Conservation (phyloP, 495 filamentous ascomycete genomes). For the Darksidea phi region DNA sequence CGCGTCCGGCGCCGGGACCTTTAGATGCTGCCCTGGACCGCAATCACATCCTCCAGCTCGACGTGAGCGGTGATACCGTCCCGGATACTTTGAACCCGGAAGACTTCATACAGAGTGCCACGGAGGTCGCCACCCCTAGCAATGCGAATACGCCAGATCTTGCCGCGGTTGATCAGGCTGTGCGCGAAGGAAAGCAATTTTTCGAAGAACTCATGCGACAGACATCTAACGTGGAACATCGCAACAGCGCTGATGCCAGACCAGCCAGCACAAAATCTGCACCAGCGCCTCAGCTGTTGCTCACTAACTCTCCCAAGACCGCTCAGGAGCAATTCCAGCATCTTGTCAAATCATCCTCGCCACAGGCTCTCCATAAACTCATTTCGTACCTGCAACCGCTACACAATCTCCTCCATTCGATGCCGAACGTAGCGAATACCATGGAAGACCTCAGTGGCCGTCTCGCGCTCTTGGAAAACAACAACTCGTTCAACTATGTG, state of each 20-base stretch:
- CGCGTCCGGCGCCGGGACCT: neutral
- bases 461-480: constrained; percentile 60
- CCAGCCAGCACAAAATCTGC: constrained; percentile 14
- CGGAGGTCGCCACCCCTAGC: constrained; percentile 47
- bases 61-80: constrained; percentile 23
- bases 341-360: constrained; percentile 25
- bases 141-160: constrained; percentile 43
- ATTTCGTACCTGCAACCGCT: constrained; percentile 33
- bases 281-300: constrained; percentile 5
- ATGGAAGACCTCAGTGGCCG: constrained; percentile 55
- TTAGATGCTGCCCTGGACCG: constrained; percentile 10
- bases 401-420: constrained; percentile 35
- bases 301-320: constrained; percentile 9
- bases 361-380: constrained; percentile 28
- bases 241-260: constrained; percentile 5
- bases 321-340: constrained; percentile 24
- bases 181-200: constrained; percentile 32
- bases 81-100: constrained; percentile 32
- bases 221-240: constrained; percentile 9
- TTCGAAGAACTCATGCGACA: constrained; percentile 14
- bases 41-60: constrained; percentile 13
- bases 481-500: constrained; percentile 56
- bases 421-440: constrained; percentile 37
- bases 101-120: constrained; percentile 43
- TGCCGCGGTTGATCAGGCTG: constrained; percentile 28